Evolutionary conservation across 2,329 filamentous ascomycete genomes (phyloP).

Genomic region (Arthrinium puccinioides): DNA sequence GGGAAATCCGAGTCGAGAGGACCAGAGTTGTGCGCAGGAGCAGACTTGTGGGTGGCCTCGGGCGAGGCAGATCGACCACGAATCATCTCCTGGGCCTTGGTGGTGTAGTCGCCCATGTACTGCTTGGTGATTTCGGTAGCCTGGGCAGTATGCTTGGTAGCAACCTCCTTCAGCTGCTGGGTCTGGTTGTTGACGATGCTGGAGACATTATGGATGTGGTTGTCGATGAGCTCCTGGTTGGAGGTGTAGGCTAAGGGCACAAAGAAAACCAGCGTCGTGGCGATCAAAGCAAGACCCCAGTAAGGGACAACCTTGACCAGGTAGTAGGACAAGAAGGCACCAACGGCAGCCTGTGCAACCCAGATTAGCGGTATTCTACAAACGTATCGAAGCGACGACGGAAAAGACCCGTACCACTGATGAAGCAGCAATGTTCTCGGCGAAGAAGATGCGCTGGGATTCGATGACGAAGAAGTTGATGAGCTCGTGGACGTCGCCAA

Average conservation of each 20-base stretch:
- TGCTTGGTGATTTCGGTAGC: constrained; percentile 59
- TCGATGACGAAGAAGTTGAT: constrained; percentile 68
- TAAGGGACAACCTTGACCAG: constrained; percentile 63
- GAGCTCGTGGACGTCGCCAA: constrained; percentile 60
- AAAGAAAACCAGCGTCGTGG: constrained; percentile 53
- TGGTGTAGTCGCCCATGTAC: constrained; percentile 60
- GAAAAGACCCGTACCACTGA: constrained; percentile 41
- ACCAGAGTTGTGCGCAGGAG: constrained; percentile 10
- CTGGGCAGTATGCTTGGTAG: constrained; percentile 57
- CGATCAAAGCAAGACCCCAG: constrained; percentile 59
- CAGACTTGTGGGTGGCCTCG: constrained; percentile 31
- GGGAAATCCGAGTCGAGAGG: constrained; percentile 43
- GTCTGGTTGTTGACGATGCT: constrained; percentile 56
- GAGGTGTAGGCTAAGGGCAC: constrained; percentile 56
- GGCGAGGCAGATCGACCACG: constrained; percentile 39
- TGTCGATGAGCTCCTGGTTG: constrained; percentile 65
- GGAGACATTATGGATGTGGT: constrained; percentile 49
- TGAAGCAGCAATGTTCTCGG: constrained; percentile 57
- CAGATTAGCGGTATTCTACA: constrained; percentile 8
- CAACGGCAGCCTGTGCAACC: constrained; percentile 44
- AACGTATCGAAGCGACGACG: not conserved
- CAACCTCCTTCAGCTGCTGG: constrained; percentile 52
- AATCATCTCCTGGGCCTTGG: constrained; percentile 60
- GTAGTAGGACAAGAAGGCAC: constrained; percentile 59
- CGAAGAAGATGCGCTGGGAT: constrained; percentile 60